Evolutionary conservation across 2,329 filamentous ascomycete species (phyloP).

Genomic region (Clonostachys solani): DNA sequence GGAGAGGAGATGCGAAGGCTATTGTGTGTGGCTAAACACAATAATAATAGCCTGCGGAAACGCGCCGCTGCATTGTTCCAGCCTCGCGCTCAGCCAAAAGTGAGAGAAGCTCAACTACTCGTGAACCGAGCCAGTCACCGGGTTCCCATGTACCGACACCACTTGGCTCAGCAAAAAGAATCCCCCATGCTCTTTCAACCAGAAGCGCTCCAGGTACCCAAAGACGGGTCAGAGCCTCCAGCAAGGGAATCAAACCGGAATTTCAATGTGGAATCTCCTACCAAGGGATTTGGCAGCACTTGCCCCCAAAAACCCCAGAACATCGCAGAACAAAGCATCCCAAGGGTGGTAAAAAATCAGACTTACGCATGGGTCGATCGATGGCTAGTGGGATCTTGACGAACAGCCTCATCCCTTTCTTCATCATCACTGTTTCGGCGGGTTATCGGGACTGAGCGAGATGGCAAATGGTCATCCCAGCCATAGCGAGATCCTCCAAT

Average conservation of each 20-base stretch:
- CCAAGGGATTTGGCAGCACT: neutral
- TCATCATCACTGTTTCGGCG: conserved; percentile 89
- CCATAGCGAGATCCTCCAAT: conserved; percentile 37
- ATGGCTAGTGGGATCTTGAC: conserved; percentile 66
- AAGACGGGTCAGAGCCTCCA: neutral
- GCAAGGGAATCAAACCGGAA: neutral
- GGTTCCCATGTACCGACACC: too few species aligned
- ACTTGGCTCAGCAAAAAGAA: too few species aligned
- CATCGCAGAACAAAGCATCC: conserved; percentile 3
- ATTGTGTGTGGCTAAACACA: too few species aligned
- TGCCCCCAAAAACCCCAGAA: neutral
- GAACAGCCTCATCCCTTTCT: conserved; percentile 73
- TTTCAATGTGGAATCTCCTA: neutral
- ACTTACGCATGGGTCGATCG: conserved; percentile 78
- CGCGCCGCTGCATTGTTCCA: too few species aligned
- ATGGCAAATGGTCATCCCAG: conserved; percentile 56
- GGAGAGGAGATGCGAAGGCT: too few species aligned
- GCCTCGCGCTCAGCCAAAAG: too few species aligned
- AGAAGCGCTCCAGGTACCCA: neutral
- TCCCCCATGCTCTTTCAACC: too few species aligned
- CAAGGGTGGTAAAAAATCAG: conserved; percentile 1
- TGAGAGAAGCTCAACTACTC: too few species aligned
- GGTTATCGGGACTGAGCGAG: conserved; percentile 81
- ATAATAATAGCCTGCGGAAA: too few species aligned
- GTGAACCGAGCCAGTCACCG: too few species aligned